A percentile compares a stretch with the other conserved stretches of the same genome.
phyloP scores from a whole-genome alignment of 202 grass and related monocot species.

The Hordeum pubiflorum region DNA sequence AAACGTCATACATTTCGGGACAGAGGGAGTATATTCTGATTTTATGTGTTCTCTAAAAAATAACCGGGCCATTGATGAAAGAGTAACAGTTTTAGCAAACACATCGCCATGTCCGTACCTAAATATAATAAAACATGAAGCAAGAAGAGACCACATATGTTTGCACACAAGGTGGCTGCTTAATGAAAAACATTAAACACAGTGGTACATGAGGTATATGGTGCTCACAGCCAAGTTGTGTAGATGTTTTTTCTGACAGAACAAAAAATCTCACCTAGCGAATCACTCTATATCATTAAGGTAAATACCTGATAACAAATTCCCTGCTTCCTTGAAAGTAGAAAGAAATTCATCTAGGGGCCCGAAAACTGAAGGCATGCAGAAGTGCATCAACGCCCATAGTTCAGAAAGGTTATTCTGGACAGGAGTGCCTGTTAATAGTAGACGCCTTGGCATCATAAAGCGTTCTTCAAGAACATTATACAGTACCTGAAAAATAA shows the following conservation, averaged over 20 bases:
- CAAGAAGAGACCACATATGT: not conserved
- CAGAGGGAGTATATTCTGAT: not conserved
- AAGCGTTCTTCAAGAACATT: slow-evolving; percentile 68
- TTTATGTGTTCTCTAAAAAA: not conserved
- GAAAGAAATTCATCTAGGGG: slow-evolving; percentile 66
- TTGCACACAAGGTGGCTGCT: not conserved
- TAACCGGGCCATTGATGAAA: not conserved
- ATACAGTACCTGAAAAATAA: slow-evolving; percentile 56
- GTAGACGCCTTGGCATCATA: slow-evolving; percentile 77
- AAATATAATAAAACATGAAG: slow-evolving; percentile 10
- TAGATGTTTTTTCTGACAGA: not conserved
- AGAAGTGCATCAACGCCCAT: slow-evolving; percentile 95
- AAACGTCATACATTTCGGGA: too few species aligned
- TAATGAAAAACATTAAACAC: not conserved
- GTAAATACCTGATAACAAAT: slow-evolving; percentile 49
- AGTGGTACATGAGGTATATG: not conserved
- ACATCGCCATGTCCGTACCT: not conserved
- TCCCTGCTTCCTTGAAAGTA: slow-evolving; percentile 65
- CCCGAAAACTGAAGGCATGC: slow-evolving; percentile 82
- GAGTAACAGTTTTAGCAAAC: not conserved
- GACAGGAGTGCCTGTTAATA: slow-evolving; percentile 90
- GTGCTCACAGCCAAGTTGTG: not conserved
- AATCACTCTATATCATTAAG: slow-evolving; percentile 2
- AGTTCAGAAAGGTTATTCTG: slow-evolving; percentile 91
- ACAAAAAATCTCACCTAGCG: not conserved